Evolutionary conservation across 1,139 yeast species (phyloP).

Genomic region (Wickerhamomyces sp.): DNA sequence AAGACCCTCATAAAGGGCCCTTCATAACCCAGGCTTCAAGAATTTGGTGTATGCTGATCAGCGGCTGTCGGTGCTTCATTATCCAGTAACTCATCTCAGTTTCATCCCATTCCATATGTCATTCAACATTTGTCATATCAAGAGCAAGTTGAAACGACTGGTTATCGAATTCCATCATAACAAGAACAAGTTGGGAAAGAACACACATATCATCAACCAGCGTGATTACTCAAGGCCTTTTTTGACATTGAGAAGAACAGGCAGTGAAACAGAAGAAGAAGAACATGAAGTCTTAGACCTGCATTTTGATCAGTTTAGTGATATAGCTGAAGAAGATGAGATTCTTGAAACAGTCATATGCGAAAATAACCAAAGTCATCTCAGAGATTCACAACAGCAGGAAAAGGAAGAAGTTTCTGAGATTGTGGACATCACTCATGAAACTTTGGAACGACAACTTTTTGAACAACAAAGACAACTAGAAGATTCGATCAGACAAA

Average conservation of each 20-base stretch:
- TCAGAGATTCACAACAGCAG: not conserved
- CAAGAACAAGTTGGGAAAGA: constrained; percentile 37
- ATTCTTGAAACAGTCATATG: not conserved
- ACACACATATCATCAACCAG: constrained; percentile 37
- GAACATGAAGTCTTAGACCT: constrained; percentile 11
- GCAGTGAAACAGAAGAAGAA: constrained; percentile 23
- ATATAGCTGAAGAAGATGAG: not conserved
- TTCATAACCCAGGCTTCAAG: too few species aligned
- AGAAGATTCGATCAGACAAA: constrained; percentile 5
- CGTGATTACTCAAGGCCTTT: constrained; percentile 35
- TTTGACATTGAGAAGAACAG: constrained; percentile 34
- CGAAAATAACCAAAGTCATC: not conserved
- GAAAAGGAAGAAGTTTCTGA: not conserved
- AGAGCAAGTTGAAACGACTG: constrained; percentile 27
- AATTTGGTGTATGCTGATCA: too few species aligned
- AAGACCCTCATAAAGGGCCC: too few species aligned
- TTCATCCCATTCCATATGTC: constrained; percentile 1
- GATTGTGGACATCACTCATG: not conserved
- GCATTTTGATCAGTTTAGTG: not conserved
- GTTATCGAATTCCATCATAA: constrained; percentile 36
- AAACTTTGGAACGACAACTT: not conserved
- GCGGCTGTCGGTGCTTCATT: not conserved
- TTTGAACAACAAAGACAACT: constrained; percentile 3
- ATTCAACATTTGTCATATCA: constrained; percentile 1
- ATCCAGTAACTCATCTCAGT: not conserved